Base-by-base conservation (phyloP, 1,284 basidiomycete genomes). In the Ganoderma boninense region DNA sequence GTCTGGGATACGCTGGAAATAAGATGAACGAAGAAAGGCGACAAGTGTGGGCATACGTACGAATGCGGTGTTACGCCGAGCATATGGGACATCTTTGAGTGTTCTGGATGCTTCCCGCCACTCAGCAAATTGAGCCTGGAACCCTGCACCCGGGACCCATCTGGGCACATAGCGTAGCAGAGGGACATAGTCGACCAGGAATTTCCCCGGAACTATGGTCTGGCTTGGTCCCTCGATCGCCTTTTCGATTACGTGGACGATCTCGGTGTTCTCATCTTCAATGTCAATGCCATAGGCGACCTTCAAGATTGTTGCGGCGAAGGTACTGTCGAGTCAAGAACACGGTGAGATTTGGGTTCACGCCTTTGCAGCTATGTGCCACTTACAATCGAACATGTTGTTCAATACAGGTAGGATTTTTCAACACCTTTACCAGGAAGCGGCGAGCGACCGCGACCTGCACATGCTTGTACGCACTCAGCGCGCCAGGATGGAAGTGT, bases 61-160 rank as follows among this genome's bases (percentile, higher is more conserved):
- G 23, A 52, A 52, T 5, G 54, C 29, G 29, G 29, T 32, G 29
- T 56, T 43, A 1, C 56, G 40, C 42, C 66, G 54, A 54, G 62
- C 44, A 11, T 56, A 69, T 4, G 70, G 69, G 6, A 40, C 44
- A 2, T 74, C 64, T 11, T 70, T 67, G 18, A 69, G 56, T 69
- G 18, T 44, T 6, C 46, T 43, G 7, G 67, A 26, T 20, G 64
- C 57, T 10, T 56, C 66, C 40, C 74, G 70, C 70, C 76, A 77
- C 71, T 77, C 77, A 40, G 74, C 81, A 77, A 68, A 61, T 56
- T 56, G 54, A 5, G 54, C 42, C 64, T 75, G 67, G 60, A 76
- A 77, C 8, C 71, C 72, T 0, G 75, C 72, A 1, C 78, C 79
- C 0, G 78, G 79, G 4, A 79, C 43, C 78, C 78, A 80, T 6